Conservation (phyloP, 1,284 basidiomycete species). For the Neotropicomus parvogracilis region DNA sequence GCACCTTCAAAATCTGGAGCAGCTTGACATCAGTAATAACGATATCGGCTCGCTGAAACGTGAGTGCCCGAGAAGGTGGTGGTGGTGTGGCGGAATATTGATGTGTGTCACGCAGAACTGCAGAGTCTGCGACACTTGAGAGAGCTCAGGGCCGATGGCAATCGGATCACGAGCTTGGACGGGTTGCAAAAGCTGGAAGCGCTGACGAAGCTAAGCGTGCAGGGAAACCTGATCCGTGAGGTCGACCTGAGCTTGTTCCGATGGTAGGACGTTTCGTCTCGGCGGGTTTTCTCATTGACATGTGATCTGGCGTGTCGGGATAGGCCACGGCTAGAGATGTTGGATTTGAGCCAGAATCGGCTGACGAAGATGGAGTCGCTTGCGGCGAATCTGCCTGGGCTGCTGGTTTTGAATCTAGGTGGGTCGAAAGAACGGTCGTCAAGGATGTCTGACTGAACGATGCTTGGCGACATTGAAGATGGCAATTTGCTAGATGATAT, state of each 20-base stretch:
- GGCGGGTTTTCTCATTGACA: constrained; percentile 1
- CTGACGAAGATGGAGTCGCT: constrained; percentile 61
- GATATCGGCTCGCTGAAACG: constrained; percentile 83
- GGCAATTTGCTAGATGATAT: constrained; percentile 63
- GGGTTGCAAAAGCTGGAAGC: constrained; percentile 79
- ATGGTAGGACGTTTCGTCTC: constrained; percentile 55
- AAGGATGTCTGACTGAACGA: constrained; percentile 17
- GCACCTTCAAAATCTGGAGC: constrained; percentile 83
- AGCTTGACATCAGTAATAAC: constrained; percentile 89
- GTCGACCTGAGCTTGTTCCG: constrained; percentile 62
- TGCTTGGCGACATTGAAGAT: constrained; percentile 46
- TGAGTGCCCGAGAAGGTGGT: constrained; percentile 44
- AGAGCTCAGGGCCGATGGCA: constrained; percentile 86
- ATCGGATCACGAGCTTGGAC: constrained; percentile 72
- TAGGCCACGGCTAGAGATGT: constrained; percentile 78
- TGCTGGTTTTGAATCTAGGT: constrained; percentile 82
- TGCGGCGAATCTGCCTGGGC: constrained; percentile 50
- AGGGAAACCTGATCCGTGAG: constrained; percentile 68
- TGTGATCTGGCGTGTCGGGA: constrained; percentile 21
- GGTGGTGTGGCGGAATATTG: constrained; percentile 6
- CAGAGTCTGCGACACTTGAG: constrained; percentile 80
- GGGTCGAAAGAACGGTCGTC: constrained; percentile 33
- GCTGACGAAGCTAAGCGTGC: constrained; percentile 80
- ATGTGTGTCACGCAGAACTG: constrained; percentile 54
- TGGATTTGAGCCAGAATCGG: constrained; percentile 81